Evolutionary conservation across 2,329 filamentous ascomycete species (phyloP).

Genomic region (Aaosphaeria arxii): DNA sequence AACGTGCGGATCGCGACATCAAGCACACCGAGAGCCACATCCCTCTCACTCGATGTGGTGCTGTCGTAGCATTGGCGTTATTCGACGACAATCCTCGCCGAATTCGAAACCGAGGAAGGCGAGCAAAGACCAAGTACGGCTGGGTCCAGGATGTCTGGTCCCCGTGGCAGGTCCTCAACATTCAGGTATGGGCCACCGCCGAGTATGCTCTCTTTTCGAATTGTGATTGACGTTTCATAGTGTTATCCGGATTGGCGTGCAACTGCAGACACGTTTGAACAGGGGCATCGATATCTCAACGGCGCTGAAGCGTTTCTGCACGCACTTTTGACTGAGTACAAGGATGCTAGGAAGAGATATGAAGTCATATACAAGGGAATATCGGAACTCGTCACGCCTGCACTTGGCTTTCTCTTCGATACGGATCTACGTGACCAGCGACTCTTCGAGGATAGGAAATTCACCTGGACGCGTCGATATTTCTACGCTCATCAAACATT

Average conservation of each 20-base stretch:
- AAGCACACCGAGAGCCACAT: slow-evolving; percentile 49
- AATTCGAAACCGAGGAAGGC: slow-evolving; percentile 49
- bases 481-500: slow-evolving; percentile 61
- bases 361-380: slow-evolving; percentile 57
- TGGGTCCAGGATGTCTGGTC: slow-evolving; percentile 58
- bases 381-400: slow-evolving; percentile 58
- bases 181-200: slow-evolving; percentile 17
- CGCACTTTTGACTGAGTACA: slow-evolving; percentile 57
- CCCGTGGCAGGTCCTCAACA: slow-evolving; percentile 58
- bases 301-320: slow-evolving; percentile 62
- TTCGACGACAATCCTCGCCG: slow-evolving; percentile 51
- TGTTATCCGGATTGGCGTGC: slow-evolving; percentile 51
- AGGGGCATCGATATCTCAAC: slow-evolving; percentile 56
- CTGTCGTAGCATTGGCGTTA: slow-evolving; percentile 58
- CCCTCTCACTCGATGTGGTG: slow-evolving; percentile 58
- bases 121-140: slow-evolving; percentile 49
- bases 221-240: not conserved
- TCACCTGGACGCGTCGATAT: slow-evolving; percentile 60
- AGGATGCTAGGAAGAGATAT: slow-evolving; percentile 59
- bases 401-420: slow-evolving; percentile 60
- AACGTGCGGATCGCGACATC: slow-evolving; percentile 51
- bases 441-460: slow-evolving; percentile 60
- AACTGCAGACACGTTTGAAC: slow-evolving; percentile 55
- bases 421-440: slow-evolving; percentile 54
- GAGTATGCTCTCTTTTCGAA: no score